Evolutionary conservation across 768 basidiomycete species (phyloP).

Genomic region (Coprinopsis marcescibilis): DNA sequence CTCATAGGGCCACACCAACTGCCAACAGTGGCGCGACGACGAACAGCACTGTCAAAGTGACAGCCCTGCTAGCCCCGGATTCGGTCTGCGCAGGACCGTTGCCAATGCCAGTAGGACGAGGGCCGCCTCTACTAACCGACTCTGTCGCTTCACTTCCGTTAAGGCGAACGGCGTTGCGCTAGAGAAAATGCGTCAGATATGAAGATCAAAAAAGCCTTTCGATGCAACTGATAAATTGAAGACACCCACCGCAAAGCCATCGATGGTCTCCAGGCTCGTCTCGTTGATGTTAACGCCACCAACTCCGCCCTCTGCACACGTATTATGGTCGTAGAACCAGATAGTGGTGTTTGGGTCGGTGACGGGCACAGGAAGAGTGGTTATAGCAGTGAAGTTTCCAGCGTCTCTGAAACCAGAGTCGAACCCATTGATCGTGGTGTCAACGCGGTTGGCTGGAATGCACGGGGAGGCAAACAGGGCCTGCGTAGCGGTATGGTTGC

Average conservation of each 20-base stretch:
- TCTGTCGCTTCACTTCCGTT: no score
- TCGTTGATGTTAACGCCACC: slow-evolving; percentile 55
- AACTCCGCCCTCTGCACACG: slow-evolving; percentile 53
- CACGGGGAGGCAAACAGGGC: slow-evolving; percentile 54
- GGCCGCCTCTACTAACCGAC: no score
- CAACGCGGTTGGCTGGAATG: slow-evolving; percentile 40
- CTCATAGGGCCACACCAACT: no score
- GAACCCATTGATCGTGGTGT: slow-evolving; percentile 52
- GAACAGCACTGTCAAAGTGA: no score
- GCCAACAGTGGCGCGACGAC: no score
- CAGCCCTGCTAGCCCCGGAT: no score
- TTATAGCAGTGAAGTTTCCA: slow-evolving; percentile 40
- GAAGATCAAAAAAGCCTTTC: background rate
- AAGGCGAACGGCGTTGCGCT: slow-evolving; percentile 54
- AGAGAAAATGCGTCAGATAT: slow-evolving; percentile 2
- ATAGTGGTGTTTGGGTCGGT: slow-evolving; percentile 38
- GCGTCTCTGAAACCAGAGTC: slow-evolving; percentile 47
- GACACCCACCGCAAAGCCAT: slow-evolving; percentile 39
- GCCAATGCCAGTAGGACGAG: no score
- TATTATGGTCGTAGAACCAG: slow-evolving; percentile 57
- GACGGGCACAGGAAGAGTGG: slow-evolving; percentile 41
- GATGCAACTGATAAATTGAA: slow-evolving; percentile 2
- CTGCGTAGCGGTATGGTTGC: slow-evolving; percentile 51
- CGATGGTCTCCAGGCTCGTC: slow-evolving; percentile 34
- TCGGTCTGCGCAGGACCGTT: slow-evolving; percentile 9